Percentiles rank a stretch among this genome's conserved stretches.
Conservation (phyloP, 1,284 basidiomycete species). For the Trametes pubescens region DNA sequence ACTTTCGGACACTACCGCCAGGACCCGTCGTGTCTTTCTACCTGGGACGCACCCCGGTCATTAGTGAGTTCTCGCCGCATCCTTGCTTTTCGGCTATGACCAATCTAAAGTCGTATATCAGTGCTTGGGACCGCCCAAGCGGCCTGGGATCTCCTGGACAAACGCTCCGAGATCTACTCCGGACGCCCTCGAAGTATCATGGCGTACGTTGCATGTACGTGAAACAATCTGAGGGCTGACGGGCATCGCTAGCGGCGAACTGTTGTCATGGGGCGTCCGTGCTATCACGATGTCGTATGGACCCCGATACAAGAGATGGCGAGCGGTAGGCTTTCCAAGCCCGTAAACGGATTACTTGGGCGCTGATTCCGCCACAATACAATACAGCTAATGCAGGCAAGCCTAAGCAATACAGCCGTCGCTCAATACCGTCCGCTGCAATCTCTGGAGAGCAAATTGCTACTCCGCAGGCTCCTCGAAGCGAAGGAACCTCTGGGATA, state of each 20-base stretch:
- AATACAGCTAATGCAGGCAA: constrained; percentile 18
- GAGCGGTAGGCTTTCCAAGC: constrained; percentile 4
- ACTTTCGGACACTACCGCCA: constrained; percentile 4
- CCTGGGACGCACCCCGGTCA: constrained; percentile 58
- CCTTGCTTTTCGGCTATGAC: neutral
- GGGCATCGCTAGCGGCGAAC: constrained; percentile 3
- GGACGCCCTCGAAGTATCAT: constrained; percentile 59
- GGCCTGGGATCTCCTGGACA: constrained; percentile 62
- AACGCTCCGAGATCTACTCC: constrained; percentile 58
- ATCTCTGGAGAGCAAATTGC: constrained; percentile 17
- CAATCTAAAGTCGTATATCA: constrained; percentile 19
- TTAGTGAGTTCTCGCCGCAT: constrained; percentile 42
- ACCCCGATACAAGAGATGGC: constrained; percentile 13
- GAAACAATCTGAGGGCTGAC: neutral
- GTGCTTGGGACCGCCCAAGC: constrained; percentile 58
- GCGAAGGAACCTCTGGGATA: constrained; percentile 12
- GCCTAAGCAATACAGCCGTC: constrained; percentile 11
- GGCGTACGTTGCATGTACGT: constrained; percentile 33
- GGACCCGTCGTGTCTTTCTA: constrained; percentile 64
- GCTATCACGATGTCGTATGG: constrained; percentile 19
- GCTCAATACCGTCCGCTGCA: constrained; percentile 18
- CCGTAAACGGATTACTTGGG: neutral
- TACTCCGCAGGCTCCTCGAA: constrained; percentile 8
- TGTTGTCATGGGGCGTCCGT: constrained; percentile 17
- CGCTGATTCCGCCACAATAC: no score